Base-by-base conservation (phyloP, 2,329 filamentous ascomycete species). In the Uncinocarpus reesii region DNA sequence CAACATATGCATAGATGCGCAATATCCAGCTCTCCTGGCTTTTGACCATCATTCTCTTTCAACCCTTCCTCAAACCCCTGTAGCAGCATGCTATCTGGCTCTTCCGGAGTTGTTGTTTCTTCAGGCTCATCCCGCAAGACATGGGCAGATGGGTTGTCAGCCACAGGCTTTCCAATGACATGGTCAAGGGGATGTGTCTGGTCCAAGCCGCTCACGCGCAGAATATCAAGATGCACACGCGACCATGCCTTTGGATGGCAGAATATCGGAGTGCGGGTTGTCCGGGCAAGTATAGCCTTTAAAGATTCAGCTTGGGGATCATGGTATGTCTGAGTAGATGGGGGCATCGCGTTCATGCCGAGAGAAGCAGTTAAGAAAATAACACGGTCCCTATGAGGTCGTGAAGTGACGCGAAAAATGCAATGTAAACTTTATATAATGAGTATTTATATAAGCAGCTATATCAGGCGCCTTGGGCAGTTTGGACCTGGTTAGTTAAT, bases 161-260 rank as follows among this genome's bases (percentile, higher is more conserved):
- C 7, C 8, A 47, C 29, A n/a, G 48, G 42, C 7, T 16, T 28
- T 2, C 48, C 42, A 15, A 50, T 18, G 13, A 50, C 48, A 20
- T 47, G 34, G 4, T 34, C 42, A 8, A 50, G 24, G 4, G 48
- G 23, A 11, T 41, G 26, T 16, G 10, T 26, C 24, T 41, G 34
- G 16, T 47, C 42, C 1, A 47, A 16, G 13, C 13, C 21, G 10
- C 24, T 36, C 2, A 47, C 42, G 4, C 48, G 41, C 2, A 50
- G 24, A 7, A 47, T 35, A 13, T 35, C 16, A n/a, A 50, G 32
- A 35, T 50, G 48, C 3, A 35, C 18, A 15, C 23, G 23, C 20
- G 34, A 47, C 48, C 48, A 47, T 3, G n/a, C 4, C 18, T 35
- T 40, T 23, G 48, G 48, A 11, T 50, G 48, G 16, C 42, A 46